A percentile compares a stretch with the other conserved stretches of the same genome.
Conservation (phyloP, 768 basidiomycete species). For the Leccinum rimulosum region DNA sequence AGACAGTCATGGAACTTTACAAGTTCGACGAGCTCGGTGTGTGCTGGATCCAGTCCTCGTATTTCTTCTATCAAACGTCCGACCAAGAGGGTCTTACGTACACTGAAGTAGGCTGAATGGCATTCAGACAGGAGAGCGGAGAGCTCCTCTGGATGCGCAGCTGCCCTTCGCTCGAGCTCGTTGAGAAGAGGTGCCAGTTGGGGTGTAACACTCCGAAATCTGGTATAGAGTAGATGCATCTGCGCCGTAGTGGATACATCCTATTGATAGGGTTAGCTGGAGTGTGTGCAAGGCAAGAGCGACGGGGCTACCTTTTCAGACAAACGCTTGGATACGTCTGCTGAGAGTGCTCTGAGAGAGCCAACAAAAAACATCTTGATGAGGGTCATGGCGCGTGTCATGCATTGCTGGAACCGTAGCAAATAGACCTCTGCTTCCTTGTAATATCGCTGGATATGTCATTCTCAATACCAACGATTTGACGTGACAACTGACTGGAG, state of each 20-base stretch:
- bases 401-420: conserved; percentile 97
- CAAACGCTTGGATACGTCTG: conserved; percentile 74
- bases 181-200: conserved; percentile 75
- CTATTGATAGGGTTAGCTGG: conserved; percentile 34
- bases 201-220: conserved; percentile 71
- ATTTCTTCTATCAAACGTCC: conserved; percentile 80
- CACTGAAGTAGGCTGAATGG: conserved; percentile 76
- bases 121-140: conserved; percentile 82
- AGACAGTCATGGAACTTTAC: conserved; percentile 40
- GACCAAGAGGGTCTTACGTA: conserved; percentile 69
- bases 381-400: conserved; percentile 96
- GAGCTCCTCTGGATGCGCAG: conserved; percentile 80
- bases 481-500: not conserved
- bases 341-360: conserved; percentile 71
- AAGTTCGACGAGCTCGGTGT: conserved; percentile 85
- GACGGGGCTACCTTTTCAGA: conserved; percentile 59
- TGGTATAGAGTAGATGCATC: conserved; percentile 84
- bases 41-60: conserved; percentile 70
- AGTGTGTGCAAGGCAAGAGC: not conserved
- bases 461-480: not conserved
- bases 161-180: conserved; percentile 81
- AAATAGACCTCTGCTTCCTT: conserved; percentile 91
- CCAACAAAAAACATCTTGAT: conserved; percentile 97
- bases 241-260: conserved; percentile 79
- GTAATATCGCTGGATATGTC: conserved; percentile 68